These are phyloP conservation scores for Solanum hybrid DNA, from an alignment of 305 asterid species.

Conservation along the genomic window DNA sequence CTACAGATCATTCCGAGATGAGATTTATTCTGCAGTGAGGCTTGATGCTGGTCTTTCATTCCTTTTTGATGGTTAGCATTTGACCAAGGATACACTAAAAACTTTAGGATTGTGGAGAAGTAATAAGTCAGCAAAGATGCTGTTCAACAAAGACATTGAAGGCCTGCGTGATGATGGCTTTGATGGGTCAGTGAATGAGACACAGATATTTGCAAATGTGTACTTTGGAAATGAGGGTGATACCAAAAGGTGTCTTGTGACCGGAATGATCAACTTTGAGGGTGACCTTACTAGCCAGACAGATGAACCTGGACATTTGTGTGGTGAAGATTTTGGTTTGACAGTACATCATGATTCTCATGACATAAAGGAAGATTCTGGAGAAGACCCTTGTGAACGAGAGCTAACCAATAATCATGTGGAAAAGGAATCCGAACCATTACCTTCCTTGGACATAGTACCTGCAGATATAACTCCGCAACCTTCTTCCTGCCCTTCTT, in stretches of 20 bases:
- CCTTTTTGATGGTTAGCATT: background rate
- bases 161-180: constrained; percentile 51
- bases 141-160: constrained; percentile 45
- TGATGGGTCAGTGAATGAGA: constrained; percentile 59
- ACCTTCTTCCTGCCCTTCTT: constrained; percentile 18
- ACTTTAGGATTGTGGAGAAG: background rate
- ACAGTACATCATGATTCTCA: constrained; percentile 37
- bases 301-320: constrained; percentile 34
- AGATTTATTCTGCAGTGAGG: constrained; percentile 23
- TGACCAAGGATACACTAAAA: background rate
- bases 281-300: constrained; percentile 23
- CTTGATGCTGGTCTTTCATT: background rate
- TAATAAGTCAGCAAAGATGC: constrained; percentile 25
- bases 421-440: constrained; percentile 21
- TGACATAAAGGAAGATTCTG: constrained; percentile 27
- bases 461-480: constrained; percentile 30
- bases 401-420: constrained; percentile 11
- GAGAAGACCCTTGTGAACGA: constrained; percentile 6
- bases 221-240: constrained; percentile 39
- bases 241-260: constrained; percentile 29
- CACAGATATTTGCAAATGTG: constrained; percentile 48
- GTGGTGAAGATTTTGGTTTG: constrained; percentile 49
- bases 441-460: constrained; percentile 35
- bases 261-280: constrained; percentile 31
- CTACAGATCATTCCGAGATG: background rate